A percentile compares a stretch with the other conserved stretches of the same genome.
Evolutionary conservation across 371 early-diverging fungal genomes (phyloP).

Genomic region (Mucor ambiguus): DNA sequence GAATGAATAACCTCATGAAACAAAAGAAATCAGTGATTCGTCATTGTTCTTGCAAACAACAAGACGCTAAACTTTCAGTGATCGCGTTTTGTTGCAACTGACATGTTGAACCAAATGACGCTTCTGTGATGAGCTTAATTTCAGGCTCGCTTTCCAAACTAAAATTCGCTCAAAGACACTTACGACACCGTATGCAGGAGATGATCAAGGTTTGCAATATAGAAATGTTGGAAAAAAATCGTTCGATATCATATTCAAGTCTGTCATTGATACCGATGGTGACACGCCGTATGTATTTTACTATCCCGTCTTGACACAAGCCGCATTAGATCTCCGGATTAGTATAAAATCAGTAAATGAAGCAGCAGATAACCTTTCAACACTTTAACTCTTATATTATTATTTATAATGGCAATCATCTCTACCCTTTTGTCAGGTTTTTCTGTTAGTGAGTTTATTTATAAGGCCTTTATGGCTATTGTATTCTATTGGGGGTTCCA

Average conservation of each 20-base stretch:
- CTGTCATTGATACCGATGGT: constrained; percentile 11
- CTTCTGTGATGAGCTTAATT: neutral
- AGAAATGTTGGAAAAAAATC: constrained; percentile 15
- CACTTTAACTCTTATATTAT: constrained; percentile 7
- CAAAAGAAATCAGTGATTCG: neutral
- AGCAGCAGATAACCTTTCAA: neutral
- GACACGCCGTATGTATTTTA: neutral
- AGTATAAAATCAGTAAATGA: constrained; percentile 2
- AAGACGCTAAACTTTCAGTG: neutral
- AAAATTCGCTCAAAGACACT: neutral
- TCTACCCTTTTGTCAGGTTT: constrained; percentile 18
- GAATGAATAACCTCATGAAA: neutral
- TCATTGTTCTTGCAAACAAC: neutral
- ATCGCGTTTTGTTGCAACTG: neutral
- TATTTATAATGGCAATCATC: constrained; percentile 24
- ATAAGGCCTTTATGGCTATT: constrained; percentile 35
- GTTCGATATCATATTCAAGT: constrained; percentile 12
- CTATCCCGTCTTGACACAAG: constrained; percentile 9
- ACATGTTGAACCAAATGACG: neutral
- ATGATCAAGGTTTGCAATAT: constrained; percentile 4
- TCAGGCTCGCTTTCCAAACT: neutral
- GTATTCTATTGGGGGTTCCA: constrained; percentile 38
- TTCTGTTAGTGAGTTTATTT: constrained; percentile 23
- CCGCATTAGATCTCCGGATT: constrained; percentile 1
- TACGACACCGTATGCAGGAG: neutral